Evolutionary conservation across 228 moss, liverwort and hornwort genomes (phyloP).

Genomic region (Sphagnum fallax): DNA sequence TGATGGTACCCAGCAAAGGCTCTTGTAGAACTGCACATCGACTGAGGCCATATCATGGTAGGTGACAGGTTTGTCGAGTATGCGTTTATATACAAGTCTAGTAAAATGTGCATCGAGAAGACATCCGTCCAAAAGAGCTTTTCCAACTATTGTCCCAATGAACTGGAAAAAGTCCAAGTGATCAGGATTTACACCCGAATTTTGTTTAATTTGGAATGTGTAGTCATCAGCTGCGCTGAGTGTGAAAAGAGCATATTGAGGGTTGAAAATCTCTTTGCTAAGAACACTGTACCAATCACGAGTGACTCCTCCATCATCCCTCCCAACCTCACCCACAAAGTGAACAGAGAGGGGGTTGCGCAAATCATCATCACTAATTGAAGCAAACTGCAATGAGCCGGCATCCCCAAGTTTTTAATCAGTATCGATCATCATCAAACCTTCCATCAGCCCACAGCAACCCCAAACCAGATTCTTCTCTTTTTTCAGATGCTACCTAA

Average conservation of each 20-base stretch:
- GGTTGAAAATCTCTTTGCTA: conserved; percentile 95
- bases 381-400: conserved; percentile 75
- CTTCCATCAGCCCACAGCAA: too few species aligned
- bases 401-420: neutral
- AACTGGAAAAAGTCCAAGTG: conserved; percentile 96
- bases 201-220: conserved; percentile 95
- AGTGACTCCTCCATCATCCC: conserved; percentile 97
- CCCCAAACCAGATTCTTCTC: too few species aligned
- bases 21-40: conserved; percentile 98
- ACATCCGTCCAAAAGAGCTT: conserved; percentile 94
- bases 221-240: conserved; percentile 98
- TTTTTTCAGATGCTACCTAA: too few species aligned
- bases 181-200: conserved; percentile 94
- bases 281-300: conserved; percentile 99
- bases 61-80: conserved; percentile 90
- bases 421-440: too few species aligned
- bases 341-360: conserved; percentile 95
- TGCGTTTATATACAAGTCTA: conserved; percentile 93
- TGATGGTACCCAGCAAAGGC: conserved; percentile 79
- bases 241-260: conserved; percentile 95
- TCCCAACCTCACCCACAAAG: conserved; percentile 96
- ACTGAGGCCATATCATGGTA: conserved; percentile 99
- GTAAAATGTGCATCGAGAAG: conserved; percentile 98
- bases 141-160: conserved; percentile 94
- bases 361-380: conserved; percentile 88